These are phyloP conservation scores for Epithemia pelagica DNA, from an alignment of 108 stramenopile genomes.

Conservation along the genomic window DNA sequence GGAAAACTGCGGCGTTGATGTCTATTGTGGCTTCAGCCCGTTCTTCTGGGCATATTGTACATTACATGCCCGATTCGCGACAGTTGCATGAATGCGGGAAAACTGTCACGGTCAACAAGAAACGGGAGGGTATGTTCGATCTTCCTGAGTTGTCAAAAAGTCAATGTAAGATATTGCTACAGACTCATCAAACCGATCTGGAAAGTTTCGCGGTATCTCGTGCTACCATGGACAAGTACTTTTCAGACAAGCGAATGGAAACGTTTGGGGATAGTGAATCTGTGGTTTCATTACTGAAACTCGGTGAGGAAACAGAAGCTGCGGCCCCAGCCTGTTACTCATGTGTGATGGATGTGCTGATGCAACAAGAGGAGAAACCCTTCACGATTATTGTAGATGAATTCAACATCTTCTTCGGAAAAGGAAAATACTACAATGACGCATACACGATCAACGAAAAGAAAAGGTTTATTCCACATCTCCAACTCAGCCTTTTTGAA, in stretches of 20 bases:
- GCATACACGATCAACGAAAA: constrained; percentile 61
- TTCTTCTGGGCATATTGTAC: constrained; percentile 61
- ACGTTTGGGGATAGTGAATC: constrained; percentile 5
- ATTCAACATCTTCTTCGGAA: constrained; percentile 62
- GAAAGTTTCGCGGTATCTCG: constrained; percentile 26
- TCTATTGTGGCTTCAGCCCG: constrained; percentile 75
- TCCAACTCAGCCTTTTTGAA: constrained; percentile 63
- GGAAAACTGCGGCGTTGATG: constrained; percentile 67
- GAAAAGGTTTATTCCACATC: constrained; percentile 56
- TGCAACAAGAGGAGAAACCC: constrained; percentile 58
- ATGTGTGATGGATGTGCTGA: constrained; percentile 45
- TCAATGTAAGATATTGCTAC: constrained; percentile 42
- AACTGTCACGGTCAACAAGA: constrained; percentile 49
- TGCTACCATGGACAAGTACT: constrained; percentile 38
- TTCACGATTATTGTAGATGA: constrained; percentile 74
- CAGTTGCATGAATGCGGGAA: constrained; percentile 58
- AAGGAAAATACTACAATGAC: constrained; percentile 77
- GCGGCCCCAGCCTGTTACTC: constrained; percentile 64
- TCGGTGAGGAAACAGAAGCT: constrained; percentile 33
- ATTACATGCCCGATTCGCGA: constrained; percentile 72
- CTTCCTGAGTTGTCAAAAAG: constrained; percentile 65
- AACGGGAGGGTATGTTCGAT: constrained; percentile 55
- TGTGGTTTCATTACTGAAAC: constrained; percentile 16
- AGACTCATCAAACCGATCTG: constrained; percentile 47
- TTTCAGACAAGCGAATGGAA: constrained; percentile 46